A percentile compares a stretch with the other conserved stretches of the same genome.
Conservation (phyloP, 805 yeast species). For the Cyberlindnera mrakii region DNA sequence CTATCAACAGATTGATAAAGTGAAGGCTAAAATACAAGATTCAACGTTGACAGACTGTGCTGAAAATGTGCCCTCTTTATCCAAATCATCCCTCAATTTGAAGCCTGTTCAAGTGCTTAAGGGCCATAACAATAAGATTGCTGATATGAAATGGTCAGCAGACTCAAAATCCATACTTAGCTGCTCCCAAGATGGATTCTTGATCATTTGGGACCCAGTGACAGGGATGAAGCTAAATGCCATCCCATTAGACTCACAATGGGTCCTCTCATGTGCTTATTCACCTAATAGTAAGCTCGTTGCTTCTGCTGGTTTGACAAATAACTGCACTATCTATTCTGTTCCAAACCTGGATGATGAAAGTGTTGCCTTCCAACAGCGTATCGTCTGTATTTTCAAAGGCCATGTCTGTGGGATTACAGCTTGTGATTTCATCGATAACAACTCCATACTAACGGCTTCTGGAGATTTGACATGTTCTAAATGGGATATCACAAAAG, state of each 20-base stretch:
- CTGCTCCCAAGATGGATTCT: slow-evolving; percentile 82
- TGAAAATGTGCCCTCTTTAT: slow-evolving; percentile 11
- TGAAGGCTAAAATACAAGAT: slow-evolving; percentile 38
- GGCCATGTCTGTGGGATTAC: slow-evolving; percentile 84
- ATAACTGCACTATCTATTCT: slow-evolving; percentile 66
- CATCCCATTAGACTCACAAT: slow-evolving; percentile 65
- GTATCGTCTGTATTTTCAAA: slow-evolving; percentile 50
- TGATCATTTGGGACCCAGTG: slow-evolving; percentile 76
- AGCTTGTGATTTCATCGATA: slow-evolving; percentile 60
- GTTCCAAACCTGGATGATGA: slow-evolving; percentile 23
- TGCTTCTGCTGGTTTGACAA: slow-evolving; percentile 82
- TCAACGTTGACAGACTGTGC: slow-evolving; percentile 37
- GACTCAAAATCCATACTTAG: slow-evolving; percentile 58
- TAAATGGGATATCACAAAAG: slow-evolving; percentile 72
- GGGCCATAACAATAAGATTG: slow-evolving; percentile 67
- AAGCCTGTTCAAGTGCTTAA: slow-evolving; percentile 32
- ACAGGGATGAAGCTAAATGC: slow-evolving; percentile 69
- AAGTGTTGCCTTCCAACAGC: slow-evolving; percentile 30
- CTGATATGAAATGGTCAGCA: slow-evolving; percentile 61
- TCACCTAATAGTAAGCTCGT: slow-evolving; percentile 60
- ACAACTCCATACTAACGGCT: slow-evolving; percentile 53
- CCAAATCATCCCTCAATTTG: slow-evolving; percentile 23
- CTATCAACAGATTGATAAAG: slow-evolving; percentile 43
- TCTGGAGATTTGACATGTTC: slow-evolving; percentile 81
- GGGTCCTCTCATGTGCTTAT: slow-evolving; percentile 72